A percentile compares a stretch with the other conserved stretches of the same genome.
These are phyloP conservation scores for Ceratocystis alfenasii DNA, from an alignment of 2,329 filamentous ascomycete genomes.

Conservation along the genomic window DNA sequence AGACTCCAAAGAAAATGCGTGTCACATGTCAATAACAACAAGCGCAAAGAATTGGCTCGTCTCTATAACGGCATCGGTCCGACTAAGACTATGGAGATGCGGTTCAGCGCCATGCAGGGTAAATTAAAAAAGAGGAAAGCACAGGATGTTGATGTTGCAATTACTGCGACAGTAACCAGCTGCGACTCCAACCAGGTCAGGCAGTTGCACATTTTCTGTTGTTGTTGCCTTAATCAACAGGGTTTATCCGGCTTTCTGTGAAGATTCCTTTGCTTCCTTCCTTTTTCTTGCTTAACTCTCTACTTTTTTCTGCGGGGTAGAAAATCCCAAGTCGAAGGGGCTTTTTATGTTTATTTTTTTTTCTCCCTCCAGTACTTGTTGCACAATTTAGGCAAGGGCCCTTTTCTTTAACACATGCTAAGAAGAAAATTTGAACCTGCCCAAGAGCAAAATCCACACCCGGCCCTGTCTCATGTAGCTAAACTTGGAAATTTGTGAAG, in stretches of 20 bases:
- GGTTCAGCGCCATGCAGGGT: background rate
- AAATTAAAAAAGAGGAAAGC: slow-evolving; percentile 7
- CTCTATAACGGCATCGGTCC: background rate
- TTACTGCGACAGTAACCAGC: background rate
- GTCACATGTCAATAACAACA: slow-evolving; percentile 3
- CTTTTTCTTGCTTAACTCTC: background rate
- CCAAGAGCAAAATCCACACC: background rate
- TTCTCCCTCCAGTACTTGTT: background rate
- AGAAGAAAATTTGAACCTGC: background rate
- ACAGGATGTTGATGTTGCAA: slow-evolving; percentile 5
- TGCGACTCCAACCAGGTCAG: background rate
- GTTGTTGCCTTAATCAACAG: background rate
- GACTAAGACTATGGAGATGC: background rate
- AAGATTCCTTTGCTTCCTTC: background rate
- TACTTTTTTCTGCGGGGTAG: slow-evolving; percentile 2
- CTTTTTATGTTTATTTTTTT: background rate
- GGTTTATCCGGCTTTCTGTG: background rate
- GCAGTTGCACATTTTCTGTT: background rate
- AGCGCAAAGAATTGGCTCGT: background rate
- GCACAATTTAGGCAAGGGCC: background rate
- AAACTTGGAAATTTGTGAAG: background rate
- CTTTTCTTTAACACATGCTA: background rate
- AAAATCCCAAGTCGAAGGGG: background rate
- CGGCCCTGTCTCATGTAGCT: background rate
- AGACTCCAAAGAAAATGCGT: background rate